Evolutionary conservation across 169 alveolate species (phyloP), one percentile per base, ranked within the genome.

Genomic region (Cryptosporidium meleagridis): DNA sequence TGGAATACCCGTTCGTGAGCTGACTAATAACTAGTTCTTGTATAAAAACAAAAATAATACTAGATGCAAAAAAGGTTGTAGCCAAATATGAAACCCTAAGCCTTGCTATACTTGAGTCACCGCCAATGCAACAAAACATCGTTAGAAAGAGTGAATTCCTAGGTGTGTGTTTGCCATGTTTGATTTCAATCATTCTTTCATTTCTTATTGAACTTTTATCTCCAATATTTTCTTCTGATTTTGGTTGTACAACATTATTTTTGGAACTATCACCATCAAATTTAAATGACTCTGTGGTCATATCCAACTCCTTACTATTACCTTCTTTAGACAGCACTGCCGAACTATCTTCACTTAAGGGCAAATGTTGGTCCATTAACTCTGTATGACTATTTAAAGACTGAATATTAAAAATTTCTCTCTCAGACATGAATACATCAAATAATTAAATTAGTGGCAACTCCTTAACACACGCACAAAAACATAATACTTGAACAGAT

Each of bases 11-110:
- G 44, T 59, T 80, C 9, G 80, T 80, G 23, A 80, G 89, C 37
- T 62, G 69, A 26, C 89, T 80, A 39, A 62, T 59, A n/a, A 80
- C 89, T 21, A 80, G 41, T 29, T 80, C 89, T 39, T 80, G 89
- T n/a, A 80, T 31, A 65, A 80, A 80, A 5, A 80, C 89, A 80
- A 80, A 80, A 48, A 80, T 39, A 26, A 80, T 62, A 62, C 89
- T 80, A 45, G 89, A 80, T 14, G 89, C 89, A 12, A 80, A 29
- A 62, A 80, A 65, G 7, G 89, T 80, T 16, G 89, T 80, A 4
- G 45, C 75, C 23, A 80, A 35, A 23, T 80, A 80, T 37, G 80
- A 80, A 45, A 65, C 39, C 53, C 23, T 80, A 44, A 80, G 45
- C 16, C 35, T 80, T 44, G 37, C 58, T 6, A 21, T 1, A 10